phyloP scores from a whole-genome alignment of 371 early-diverging fungal species.

The Circinella minor region DNA sequence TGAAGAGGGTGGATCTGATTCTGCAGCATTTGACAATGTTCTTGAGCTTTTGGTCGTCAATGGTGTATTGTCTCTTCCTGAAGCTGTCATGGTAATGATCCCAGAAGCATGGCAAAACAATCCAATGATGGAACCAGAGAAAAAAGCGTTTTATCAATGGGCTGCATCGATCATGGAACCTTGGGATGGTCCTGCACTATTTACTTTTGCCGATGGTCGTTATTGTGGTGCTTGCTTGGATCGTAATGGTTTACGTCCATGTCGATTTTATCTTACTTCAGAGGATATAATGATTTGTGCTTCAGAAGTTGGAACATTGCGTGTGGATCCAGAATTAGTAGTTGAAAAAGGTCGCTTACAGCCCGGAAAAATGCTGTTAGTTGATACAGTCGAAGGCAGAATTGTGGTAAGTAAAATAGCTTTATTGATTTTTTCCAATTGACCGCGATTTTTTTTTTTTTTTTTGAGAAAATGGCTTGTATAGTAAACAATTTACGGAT shows the following conservation, averaged over 20 bases:
- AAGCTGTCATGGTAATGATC: conserved; percentile 97
- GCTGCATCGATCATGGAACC: conserved; percentile 97
- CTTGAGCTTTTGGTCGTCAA: conserved; percentile 91
- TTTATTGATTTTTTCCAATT: too few species aligned
- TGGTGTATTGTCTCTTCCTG: conserved; percentile 88
- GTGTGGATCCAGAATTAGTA: conserved; percentile 80
- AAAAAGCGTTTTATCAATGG: conserved; percentile 95
- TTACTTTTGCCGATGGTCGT: conserved; percentile 96
- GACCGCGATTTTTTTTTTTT: too few species aligned
- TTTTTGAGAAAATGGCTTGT: too few species aligned
- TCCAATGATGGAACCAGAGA: conserved; percentile 80
- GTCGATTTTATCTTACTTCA: conserved; percentile 91
- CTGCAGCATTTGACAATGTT: conserved; percentile 96
- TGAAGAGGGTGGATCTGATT: conserved; percentile 97
- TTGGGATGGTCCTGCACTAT: conserved; percentile 98
- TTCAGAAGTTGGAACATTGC: conserved; percentile 93
- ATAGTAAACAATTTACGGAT: neutral
- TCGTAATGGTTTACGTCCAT: conserved; percentile 96
- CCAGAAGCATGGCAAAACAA: conserved; percentile 98
- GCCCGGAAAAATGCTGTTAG: conserved; percentile 96
- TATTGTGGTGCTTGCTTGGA: conserved; percentile 95
- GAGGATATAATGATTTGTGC: conserved; percentile 97
- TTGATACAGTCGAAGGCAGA: conserved; percentile 92
- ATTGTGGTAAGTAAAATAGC: conserved; percentile 56
- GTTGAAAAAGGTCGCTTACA: conserved; percentile 92